Evolutionary conservation across 257 asterid genomes (phyloP).

Genomic region (Solanum megistacrolobum): DNA sequence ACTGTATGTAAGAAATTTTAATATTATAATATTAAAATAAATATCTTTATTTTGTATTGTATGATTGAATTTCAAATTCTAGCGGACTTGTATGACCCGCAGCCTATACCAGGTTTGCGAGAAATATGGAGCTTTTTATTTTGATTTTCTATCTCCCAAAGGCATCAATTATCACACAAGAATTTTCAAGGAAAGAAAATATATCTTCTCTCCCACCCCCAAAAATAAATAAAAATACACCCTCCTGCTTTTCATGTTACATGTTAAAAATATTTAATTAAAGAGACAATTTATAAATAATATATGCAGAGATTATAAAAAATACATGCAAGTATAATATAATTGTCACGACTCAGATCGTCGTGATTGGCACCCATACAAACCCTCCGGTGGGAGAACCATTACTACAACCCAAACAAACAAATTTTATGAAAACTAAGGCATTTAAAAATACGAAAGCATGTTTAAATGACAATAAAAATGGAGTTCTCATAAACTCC

Average conservation of each 20-base stretch:
- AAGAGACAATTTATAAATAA: not conserved
- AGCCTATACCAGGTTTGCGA: not conserved
- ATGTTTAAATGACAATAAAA: too few species aligned
- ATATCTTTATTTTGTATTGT: not conserved
- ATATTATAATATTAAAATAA: too few species aligned
- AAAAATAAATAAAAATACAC: not conserved
- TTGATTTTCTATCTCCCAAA: not conserved
- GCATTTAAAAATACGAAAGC: too few species aligned
- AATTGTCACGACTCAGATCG: accelerated
- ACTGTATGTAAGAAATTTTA: too few species aligned
- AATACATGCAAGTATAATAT: not conserved
- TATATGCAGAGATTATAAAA: not conserved
- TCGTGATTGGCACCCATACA: too few species aligned
- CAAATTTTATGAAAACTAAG: too few species aligned
- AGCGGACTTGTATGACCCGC: not conserved
- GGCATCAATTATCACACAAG: not conserved
- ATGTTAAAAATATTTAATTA: not conserved
- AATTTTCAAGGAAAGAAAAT: not conserved
- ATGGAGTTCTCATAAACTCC: too few species aligned
- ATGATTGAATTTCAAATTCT: not conserved
- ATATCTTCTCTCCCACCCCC: not conserved
- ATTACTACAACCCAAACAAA: too few species aligned
- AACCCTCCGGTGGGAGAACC: too few species aligned
- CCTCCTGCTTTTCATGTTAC: not conserved
- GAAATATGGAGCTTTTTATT: not conserved